Conservation (phyloP, 345 rosid genomes). For the Citrus maxima region DNA sequence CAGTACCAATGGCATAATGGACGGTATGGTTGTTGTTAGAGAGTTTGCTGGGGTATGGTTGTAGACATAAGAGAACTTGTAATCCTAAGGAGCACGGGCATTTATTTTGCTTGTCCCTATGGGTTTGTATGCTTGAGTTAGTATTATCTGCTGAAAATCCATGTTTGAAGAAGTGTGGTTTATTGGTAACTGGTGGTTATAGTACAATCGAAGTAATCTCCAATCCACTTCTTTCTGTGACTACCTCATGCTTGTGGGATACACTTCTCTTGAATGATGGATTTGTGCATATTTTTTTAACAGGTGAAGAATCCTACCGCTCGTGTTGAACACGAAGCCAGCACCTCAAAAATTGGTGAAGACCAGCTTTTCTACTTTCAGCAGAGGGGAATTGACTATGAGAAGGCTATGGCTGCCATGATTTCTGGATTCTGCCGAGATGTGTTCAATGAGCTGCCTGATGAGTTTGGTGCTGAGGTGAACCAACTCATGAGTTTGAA, state of each 20-base stretch:
- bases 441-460: constrained; percentile 89
- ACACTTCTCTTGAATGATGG: not conserved
- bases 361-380: constrained; percentile 97
- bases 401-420: constrained; percentile 98
- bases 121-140: not conserved
- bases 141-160: not conserved
- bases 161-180: not conserved
- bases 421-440: constrained; percentile 89
- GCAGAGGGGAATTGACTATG: constrained; percentile 90
- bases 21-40: not conserved
- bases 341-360: constrained; percentile 91
- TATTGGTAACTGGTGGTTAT: not conserved
- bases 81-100: not conserved
- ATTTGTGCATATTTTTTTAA: not conserved
- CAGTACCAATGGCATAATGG: not conserved
- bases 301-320: constrained; percentile 90
- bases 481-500: constrained; percentile 90
- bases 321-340: constrained; percentile 92
- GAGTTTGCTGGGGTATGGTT: not conserved
- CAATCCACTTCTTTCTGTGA: not conserved
- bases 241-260: not conserved
- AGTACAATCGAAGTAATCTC: not conserved
- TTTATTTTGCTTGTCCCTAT: not conserved
- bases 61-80: not conserved
- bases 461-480: constrained; percentile 91